Conservation (phyloP, 768 basidiomycete species). For the Cystofilobasidium bisporidii region DNA sequence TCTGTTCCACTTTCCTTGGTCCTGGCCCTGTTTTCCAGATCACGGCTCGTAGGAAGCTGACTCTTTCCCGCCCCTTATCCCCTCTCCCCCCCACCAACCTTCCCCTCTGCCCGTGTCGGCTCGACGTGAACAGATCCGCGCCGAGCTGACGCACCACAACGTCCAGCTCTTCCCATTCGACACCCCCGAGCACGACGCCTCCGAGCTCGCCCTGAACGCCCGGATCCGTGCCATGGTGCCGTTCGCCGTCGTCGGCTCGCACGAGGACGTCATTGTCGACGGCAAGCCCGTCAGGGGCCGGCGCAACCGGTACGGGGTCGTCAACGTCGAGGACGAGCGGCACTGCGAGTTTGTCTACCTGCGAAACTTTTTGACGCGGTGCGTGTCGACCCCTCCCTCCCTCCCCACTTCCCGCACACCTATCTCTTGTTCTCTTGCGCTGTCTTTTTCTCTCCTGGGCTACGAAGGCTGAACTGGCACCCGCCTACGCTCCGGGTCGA, state of each 20-base stretch:
- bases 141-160: slow-evolving; percentile 79
- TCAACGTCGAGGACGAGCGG: slow-evolving; percentile 90
- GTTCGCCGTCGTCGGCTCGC: slow-evolving; percentile 96
- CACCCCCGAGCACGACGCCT: slow-evolving; percentile 86
- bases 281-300: slow-evolving; percentile 90
- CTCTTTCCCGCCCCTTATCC: too few relatives aligned
- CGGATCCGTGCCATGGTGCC: slow-evolving; percentile 83
- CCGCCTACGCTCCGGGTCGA: too few relatives aligned
- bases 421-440: slow-evolving; percentile 8
- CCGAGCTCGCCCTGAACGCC: slow-evolving; percentile 83
- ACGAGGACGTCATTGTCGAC: slow-evolving; percentile 86
- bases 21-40: too few relatives aligned
- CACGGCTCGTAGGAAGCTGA: too few relatives aligned
- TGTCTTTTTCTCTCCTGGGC: too few relatives aligned
- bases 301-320: slow-evolving; percentile 96
- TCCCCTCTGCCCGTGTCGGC: too few relatives aligned
- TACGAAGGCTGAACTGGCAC: too few relatives aligned
- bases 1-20: background rate
- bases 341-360: slow-evolving; percentile 99
- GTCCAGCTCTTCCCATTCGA: slow-evolving; percentile 96
- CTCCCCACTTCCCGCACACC: too few relatives aligned
- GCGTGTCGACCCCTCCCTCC: slow-evolving; percentile 32
- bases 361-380: slow-evolving; percentile 91
- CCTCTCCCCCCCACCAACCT: too few relatives aligned
- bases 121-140: slow-evolving; percentile 59